These are phyloP conservation scores for Pluteus cervinus DNA, from an alignment of 768 basidiomycete genomes.

Conservation along the genomic window DNA sequence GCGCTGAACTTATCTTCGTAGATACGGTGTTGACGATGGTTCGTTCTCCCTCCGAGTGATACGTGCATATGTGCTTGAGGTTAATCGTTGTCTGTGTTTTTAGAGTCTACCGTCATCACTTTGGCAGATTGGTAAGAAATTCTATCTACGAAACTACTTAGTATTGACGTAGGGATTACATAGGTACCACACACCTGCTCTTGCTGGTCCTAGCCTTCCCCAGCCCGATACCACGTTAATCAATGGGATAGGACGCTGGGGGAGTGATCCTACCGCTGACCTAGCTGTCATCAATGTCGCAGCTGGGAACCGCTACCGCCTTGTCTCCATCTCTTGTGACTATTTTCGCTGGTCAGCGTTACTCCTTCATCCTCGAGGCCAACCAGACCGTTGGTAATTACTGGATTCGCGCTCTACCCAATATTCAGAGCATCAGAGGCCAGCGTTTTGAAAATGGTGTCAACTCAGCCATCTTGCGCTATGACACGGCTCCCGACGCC, in stretches of 20 bases:
- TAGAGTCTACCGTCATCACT: slow-evolving; percentile 33
- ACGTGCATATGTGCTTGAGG: slow-evolving; percentile 12
- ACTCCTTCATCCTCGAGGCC: slow-evolving; percentile 38
- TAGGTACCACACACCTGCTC: slow-evolving; percentile 18
- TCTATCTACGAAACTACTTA: not conserved
- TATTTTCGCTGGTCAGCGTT: slow-evolving; percentile 35
- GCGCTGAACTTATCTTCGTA: not conserved
- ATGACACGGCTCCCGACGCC: slow-evolving; percentile 29
- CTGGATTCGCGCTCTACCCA: slow-evolving; percentile 42
- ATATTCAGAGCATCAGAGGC: slow-evolving; percentile 12
- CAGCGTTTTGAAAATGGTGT: slow-evolving; percentile 26
- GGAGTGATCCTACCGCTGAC: slow-evolving; percentile 21
- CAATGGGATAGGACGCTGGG: slow-evolving; percentile 33
- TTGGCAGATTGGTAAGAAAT: slow-evolving; percentile 29
- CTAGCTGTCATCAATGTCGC: slow-evolving; percentile 29
- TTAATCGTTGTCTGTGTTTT: slow-evolving; percentile 18
- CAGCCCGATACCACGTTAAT: slow-evolving; percentile 26
- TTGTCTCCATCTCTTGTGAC: slow-evolving; percentile 42
- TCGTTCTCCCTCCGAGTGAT: too few relatives aligned
- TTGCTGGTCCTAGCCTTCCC: slow-evolving; percentile 13
- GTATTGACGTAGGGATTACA: not conserved
- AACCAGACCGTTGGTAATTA: slow-evolving; percentile 41
- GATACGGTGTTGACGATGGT: slow-evolving; percentile 28
- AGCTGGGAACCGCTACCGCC: slow-evolving; percentile 23
- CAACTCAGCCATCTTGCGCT: slow-evolving; percentile 45